Conservation (phyloP, 2,329 filamentous ascomycete genomes). For the Pseudogymnoascus sp. region DNA sequence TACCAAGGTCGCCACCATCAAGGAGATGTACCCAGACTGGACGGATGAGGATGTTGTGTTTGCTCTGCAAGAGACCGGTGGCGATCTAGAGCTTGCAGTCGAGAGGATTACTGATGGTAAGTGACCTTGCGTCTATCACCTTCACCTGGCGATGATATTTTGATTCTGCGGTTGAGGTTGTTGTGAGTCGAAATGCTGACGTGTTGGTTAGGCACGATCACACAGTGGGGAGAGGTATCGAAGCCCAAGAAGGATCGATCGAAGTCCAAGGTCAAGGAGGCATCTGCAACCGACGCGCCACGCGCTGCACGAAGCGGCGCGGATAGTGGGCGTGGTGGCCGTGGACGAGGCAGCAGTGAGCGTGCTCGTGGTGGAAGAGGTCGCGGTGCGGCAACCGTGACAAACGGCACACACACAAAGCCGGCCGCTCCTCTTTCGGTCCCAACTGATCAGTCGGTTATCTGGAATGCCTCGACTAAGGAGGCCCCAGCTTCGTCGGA, state of each 20-base stretch:
- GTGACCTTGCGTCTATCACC: conserved; percentile 16
- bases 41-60: conserved; percentile 91
- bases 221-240: conserved; percentile 78
- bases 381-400: conserved; percentile 51
- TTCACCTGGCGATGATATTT: conserved; percentile 1
- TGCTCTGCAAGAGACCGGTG: conserved; percentile 80
- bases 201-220: conserved; percentile 54
- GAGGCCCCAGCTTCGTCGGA: conserved; percentile 33
- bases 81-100: conserved; percentile 66
- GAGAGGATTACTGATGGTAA: conserved; percentile 74
- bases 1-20: conserved; percentile 68
- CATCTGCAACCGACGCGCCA: conserved; percentile 41
- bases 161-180: neutral
- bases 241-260: conserved; percentile 69
- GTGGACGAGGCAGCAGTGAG: conserved; percentile 51
- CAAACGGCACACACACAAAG: conserved; percentile 55
- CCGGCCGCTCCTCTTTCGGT: conserved; percentile 50
- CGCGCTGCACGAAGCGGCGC: conserved; percentile 51
- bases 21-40: conserved; percentile 93
- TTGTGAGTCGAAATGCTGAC: neutral
- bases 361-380: conserved; percentile 52
- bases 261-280: conserved; percentile 59
- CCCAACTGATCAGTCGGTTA: conserved; percentile 61
- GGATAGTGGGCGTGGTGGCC: conserved; percentile 53
- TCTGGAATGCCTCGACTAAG: conserved; percentile 44